Percentiles rank a stretch among this genome's conserved stretches.
These are phyloP conservation scores for Asterionellopsis glacialis DNA, from an alignment of 108 stramenopile species.

Conservation along the genomic window DNA sequence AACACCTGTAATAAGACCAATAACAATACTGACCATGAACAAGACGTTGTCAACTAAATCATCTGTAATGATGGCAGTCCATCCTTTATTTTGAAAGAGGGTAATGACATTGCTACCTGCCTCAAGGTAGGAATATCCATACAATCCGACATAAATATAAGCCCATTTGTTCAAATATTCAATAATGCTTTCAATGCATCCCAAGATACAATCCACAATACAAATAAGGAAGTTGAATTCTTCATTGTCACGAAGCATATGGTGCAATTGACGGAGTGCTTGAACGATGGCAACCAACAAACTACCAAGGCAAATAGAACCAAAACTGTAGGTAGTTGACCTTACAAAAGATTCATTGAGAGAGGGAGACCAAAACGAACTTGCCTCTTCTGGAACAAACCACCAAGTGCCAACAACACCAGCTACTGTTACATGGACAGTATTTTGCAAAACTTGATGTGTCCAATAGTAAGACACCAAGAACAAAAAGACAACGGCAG, in stretches of 20 bases:
- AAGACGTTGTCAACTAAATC: slow-evolving; percentile 61
- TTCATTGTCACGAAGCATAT: slow-evolving; percentile 41
- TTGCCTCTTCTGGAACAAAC: slow-evolving; percentile 73
- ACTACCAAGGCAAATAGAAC: slow-evolving; percentile 82
- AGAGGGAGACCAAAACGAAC: slow-evolving; percentile 48
- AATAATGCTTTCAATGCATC: slow-evolving; percentile 51
- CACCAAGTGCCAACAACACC: slow-evolving; percentile 77
- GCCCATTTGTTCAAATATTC: slow-evolving; percentile 82
- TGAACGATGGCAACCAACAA: slow-evolving; percentile 81
- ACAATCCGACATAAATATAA: slow-evolving; percentile 83
- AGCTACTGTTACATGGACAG: slow-evolving; percentile 72
- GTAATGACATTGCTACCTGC: slow-evolving; percentile 62
- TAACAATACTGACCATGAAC: slow-evolving; percentile 45
- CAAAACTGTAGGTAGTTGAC: slow-evolving; percentile 62
- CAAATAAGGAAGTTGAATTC: slow-evolving; percentile 53
- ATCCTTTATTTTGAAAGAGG: slow-evolving; percentile 72
- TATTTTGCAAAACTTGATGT: slow-evolving; percentile 56
- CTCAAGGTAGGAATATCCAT: slow-evolving; percentile 74
- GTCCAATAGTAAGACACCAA: slow-evolving; percentile 54
- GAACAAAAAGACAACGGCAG: slow-evolving; percentile 27
- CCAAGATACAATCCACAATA: slow-evolving; percentile 65
- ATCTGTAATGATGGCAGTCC: slow-evolving; percentile 77
- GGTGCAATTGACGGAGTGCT: slow-evolving; percentile 51
- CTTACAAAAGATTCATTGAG: slow-evolving; percentile 48
- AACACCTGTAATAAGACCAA: slow-evolving; percentile 67